Percentiles rank a stretch among this genome's conserved stretches.
phyloP scores from a whole-genome alignment of 176 grass and related monocot genomes.

The Oryza rufipogon region DNA sequence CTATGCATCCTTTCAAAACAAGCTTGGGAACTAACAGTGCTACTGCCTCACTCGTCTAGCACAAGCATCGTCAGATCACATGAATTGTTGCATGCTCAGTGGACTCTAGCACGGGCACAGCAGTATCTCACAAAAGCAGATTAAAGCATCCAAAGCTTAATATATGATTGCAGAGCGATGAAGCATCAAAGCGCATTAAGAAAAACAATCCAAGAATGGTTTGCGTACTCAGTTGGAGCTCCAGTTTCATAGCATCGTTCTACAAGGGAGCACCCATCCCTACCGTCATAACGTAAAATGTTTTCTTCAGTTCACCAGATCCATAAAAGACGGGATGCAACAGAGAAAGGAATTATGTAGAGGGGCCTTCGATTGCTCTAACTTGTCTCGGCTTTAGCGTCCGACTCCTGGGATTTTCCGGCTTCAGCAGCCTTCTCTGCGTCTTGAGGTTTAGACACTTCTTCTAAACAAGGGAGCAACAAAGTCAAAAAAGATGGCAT shows the following conservation, averaged over 20 bases:
- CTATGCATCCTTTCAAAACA: too few relatives aligned
- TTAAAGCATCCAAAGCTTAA: neutral
- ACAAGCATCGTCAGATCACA: neutral
- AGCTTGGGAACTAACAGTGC: too few relatives aligned
- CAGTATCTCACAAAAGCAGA: neutral
- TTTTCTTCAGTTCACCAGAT: constrained; percentile 19
- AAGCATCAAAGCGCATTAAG: constrained; percentile 12
- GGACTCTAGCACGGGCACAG: neutral
- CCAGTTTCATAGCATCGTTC: constrained; percentile 20
- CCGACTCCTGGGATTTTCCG: constrained; percentile 16
- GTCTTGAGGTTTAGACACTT: constrained; percentile 52
- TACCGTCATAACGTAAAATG: constrained; percentile 25
- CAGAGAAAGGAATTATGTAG: constrained; percentile 5
- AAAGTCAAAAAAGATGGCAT: neutral
- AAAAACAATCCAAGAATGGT: constrained; percentile 35
- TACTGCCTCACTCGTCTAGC: neutral
- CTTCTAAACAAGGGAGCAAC: constrained; percentile 23
- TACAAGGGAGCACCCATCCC: constrained; percentile 19
- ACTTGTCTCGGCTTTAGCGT: constrained; percentile 39
- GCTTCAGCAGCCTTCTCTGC: constrained; percentile 38
- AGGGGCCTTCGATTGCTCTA: constrained; percentile 39
- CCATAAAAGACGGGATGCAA: constrained; percentile 38
- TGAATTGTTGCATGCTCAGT: neutral
- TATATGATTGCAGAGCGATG: neutral
- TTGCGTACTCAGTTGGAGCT: constrained; percentile 5